phyloP scores from a whole-genome alignment of 1,284 basidiomycete genomes.

The Sanghuangporus sanghuang region DNA sequence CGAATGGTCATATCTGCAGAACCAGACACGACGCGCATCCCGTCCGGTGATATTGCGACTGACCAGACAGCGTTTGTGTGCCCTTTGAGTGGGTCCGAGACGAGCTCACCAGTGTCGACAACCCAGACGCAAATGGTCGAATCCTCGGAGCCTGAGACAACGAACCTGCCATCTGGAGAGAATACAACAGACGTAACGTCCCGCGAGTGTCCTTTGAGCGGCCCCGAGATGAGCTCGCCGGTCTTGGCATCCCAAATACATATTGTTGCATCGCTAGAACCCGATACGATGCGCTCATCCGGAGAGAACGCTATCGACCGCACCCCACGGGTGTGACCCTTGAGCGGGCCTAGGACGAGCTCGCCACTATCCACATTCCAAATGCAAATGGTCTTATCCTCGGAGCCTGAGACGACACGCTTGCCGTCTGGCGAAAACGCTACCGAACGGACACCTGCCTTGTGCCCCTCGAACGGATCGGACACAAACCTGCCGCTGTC shows the following conservation, averaged over 20 bases:
- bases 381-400: conserved; percentile 4
- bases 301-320: conserved; percentile 14
- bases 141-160: background rate
- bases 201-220: background rate
- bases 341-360: background rate
- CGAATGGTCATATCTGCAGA: conserved; percentile 86
- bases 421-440: conserved; percentile 9
- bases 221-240: background rate
- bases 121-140: background rate
- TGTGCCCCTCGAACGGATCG: background rate
- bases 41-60: conserved; percentile 36
- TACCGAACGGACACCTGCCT: background rate
- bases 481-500: background rate
- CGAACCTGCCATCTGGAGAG: conserved; percentile 6
- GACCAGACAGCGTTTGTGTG: conserved; percentile 39
- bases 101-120: conserved; percentile 19
- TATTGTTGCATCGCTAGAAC: conserved; percentile 13
- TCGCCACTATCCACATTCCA: conserved; percentile 14
- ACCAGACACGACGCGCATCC: conserved; percentile 12
- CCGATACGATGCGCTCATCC: conserved; percentile 10
- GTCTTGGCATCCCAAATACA: conserved; percentile 13
- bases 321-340: conserved; percentile 8
- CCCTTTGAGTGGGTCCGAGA: conserved; percentile 26
- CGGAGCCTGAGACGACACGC: conserved; percentile 11
- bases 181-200: background rate